Percentiles rank a stretch among this genome's conserved stretches.
These are phyloP conservation scores for Rhynchosporium graminicola DNA, from an alignment of 2,329 filamentous ascomycete genomes.

Conservation along the genomic window DNA sequence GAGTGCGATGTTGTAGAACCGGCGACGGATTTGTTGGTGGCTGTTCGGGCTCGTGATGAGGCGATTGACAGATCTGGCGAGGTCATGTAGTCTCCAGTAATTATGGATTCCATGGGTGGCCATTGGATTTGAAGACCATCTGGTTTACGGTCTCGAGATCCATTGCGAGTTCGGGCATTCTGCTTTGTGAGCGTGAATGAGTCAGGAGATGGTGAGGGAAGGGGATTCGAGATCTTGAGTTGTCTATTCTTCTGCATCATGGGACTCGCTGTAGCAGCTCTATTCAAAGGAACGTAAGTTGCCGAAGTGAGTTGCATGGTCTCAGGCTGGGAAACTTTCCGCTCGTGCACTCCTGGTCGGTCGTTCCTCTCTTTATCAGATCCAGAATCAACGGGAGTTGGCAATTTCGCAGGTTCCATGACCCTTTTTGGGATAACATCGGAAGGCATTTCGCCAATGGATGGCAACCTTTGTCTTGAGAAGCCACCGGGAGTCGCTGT, in stretches of 20 bases:
- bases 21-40: constrained; percentile 46
- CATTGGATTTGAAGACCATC: constrained; percentile 68
- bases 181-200: constrained; percentile 64
- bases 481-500: constrained; percentile 63
- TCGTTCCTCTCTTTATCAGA: constrained; percentile 48
- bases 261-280: constrained; percentile 66
- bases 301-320: constrained; percentile 43
- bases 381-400: constrained; percentile 48
- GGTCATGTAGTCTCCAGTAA: constrained; percentile 53
- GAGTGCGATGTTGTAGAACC: constrained; percentile 57
- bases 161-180: constrained; percentile 61
- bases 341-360: constrained; percentile 36
- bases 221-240: constrained; percentile 49
- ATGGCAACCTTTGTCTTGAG: constrained; percentile 67
- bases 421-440: constrained; percentile 48
- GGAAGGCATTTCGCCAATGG: constrained; percentile 70
- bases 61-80: constrained; percentile 57
- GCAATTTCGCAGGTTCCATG: constrained; percentile 44
- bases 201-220: constrained; percentile 69
- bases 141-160: constrained; percentile 78
- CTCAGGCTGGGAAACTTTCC: constrained; percentile 40
- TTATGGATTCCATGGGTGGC: constrained; percentile 52
- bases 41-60: constrained; percentile 58
- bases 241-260: constrained; percentile 56
- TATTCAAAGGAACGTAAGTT: constrained; percentile 35